These are phyloP conservation scores for Toxoplasma gondii DNA, from an alignment of 169 alveolate genomes.

Conservation along the genomic window DNA sequence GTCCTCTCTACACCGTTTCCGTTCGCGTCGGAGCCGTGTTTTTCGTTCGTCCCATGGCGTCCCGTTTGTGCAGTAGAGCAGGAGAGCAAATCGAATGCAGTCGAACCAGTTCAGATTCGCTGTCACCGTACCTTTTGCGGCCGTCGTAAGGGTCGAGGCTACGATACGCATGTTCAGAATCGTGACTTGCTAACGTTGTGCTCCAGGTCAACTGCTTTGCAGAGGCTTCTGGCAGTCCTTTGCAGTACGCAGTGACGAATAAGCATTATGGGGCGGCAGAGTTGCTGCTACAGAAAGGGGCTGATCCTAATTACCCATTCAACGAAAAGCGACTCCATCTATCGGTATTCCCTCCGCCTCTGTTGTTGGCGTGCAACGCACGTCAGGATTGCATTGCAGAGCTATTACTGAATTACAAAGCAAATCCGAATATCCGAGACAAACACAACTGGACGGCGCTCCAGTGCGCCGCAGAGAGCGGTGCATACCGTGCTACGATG, in stretches of 20 bases:
- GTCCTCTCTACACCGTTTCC: too few relatives aligned
- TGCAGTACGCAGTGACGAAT: background rate
- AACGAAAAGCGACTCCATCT: background rate
- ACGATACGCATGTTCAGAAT: background rate
- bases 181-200: background rate
- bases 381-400: constrained; percentile 1
- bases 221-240: background rate
- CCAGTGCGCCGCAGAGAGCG: constrained; percentile 4
- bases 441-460: constrained; percentile 5
- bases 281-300: background rate
- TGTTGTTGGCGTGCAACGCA: background rate
- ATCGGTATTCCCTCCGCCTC: background rate
- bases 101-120: too few relatives aligned
- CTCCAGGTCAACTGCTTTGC: background rate
- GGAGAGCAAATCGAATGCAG: too few relatives aligned
- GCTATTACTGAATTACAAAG: background rate
- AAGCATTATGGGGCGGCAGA: background rate
- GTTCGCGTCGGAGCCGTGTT: too few relatives aligned
- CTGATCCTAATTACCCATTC: constrained; percentile 10
- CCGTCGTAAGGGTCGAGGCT: background rate
- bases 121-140: too few relatives aligned
- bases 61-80: too few relatives aligned
- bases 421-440: background rate
- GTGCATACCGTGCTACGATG: background rate
- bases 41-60: too few relatives aligned